Conservation (phyloP, 192 early-diverging fungal species). For the Allomyces arbusculus region DNA sequence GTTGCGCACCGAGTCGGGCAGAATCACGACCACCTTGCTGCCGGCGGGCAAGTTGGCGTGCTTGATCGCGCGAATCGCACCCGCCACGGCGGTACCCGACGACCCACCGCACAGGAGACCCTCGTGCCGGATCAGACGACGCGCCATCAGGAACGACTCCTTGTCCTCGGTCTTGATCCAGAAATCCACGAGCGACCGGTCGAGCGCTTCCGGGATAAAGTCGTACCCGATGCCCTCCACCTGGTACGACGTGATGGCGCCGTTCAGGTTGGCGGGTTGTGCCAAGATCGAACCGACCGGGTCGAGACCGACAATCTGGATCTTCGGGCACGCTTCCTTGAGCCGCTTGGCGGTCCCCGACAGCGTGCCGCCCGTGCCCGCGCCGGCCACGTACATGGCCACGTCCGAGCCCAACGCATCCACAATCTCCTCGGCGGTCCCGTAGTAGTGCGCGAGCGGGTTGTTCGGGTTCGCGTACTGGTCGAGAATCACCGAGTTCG, state of each 20-base stretch:
- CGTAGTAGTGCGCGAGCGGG: slow-evolving; percentile 92
- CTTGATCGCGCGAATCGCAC: slow-evolving; percentile 67
- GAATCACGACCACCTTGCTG: slow-evolving; percentile 79
- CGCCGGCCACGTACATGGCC: slow-evolving; percentile 88
- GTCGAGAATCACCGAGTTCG: slow-evolving; percentile 87
- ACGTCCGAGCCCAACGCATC: slow-evolving; percentile 63
- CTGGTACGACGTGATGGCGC: slow-evolving; percentile 44
- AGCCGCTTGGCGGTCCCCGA: slow-evolving; percentile 81
- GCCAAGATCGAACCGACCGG: slow-evolving; percentile 90
- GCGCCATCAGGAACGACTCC: slow-evolving; percentile 84
- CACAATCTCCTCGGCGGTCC: slow-evolving; percentile 69
- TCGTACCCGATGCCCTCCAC: slow-evolving; percentile 99
- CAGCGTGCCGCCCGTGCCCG: slow-evolving; percentile 96
- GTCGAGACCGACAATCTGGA: slow-evolving; percentile 83
- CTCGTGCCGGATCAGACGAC: slow-evolving; percentile 88
- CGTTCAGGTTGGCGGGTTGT: slow-evolving; percentile 60
- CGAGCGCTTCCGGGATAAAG: slow-evolving; percentile 85
- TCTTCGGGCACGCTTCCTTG: slow-evolving; percentile 78
- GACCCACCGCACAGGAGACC: slow-evolving; percentile 93
- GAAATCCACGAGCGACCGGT: slow-evolving; percentile 62
- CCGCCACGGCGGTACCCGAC: slow-evolving; percentile 78
- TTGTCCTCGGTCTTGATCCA: slow-evolving; percentile 98
- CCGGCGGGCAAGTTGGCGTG: slow-evolving; percentile 45
- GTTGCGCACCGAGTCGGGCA: slow-evolving; percentile 95
- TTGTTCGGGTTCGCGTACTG: slow-evolving; percentile 96